These are phyloP conservation scores for Karstenula rhodostoma DNA, from an alignment of 2,329 filamentous ascomycete species.

Conservation along the genomic window DNA sequence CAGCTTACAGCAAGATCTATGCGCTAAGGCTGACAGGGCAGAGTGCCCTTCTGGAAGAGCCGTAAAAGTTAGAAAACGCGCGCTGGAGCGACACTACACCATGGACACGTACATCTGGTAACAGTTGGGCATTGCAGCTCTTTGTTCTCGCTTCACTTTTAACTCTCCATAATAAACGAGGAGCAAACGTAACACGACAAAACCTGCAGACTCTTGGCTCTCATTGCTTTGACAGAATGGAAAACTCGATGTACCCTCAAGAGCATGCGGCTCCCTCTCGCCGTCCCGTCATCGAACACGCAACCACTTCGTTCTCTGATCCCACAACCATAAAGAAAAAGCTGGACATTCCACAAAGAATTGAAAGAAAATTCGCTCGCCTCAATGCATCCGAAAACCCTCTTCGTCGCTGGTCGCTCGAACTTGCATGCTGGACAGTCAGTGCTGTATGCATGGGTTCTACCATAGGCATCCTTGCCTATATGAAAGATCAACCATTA, in stretches of 20 bases:
- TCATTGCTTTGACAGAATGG: not conserved
- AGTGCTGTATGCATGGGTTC: slow-evolving; percentile 45
- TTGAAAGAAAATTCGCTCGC: slow-evolving; percentile 8
- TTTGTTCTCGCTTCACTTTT: no score
- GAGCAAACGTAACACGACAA: no score
- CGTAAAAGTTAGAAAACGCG: not conserved
- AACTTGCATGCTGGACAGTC: slow-evolving; percentile 36
- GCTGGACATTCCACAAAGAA: slow-evolving; percentile 10
- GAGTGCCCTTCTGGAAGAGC: not conserved
- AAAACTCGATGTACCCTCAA: not conserved
- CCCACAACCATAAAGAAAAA: not conserved
- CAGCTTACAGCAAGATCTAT: not conserved
- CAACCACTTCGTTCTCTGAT: not conserved
- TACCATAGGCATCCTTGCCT: slow-evolving; percentile 44
- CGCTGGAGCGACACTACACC: not conserved
- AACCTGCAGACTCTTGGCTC: no score
- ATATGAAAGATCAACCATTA: slow-evolving; percentile 36
- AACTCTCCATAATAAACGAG: no score
- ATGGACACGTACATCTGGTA: no score
- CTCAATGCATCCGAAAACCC: slow-evolving; percentile 7
- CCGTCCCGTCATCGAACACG: not conserved
- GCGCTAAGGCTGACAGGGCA: not conserved
- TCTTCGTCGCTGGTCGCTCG: slow-evolving; percentile 38
- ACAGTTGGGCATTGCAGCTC: no score
- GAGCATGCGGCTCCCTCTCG: no score